A percentile compares a stretch with the other conserved stretches of the same genome.
Evolutionary conservation across 176 grass and related monocot genomes (phyloP).

Genomic region (Leersia perrieri): DNA sequence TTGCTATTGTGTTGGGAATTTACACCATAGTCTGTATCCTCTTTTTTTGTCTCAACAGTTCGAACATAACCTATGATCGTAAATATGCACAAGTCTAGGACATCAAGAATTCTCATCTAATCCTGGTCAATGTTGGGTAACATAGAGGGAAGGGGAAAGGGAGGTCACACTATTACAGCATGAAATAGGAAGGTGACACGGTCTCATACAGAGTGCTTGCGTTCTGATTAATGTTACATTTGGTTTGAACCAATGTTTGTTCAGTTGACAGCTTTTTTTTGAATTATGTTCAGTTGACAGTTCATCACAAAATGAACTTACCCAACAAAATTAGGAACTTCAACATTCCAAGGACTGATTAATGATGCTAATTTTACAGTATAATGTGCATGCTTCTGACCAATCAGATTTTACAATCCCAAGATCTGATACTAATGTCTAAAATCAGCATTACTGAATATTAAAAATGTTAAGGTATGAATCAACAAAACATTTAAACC

Average conservation of each 20-base stretch:
- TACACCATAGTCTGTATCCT: not conserved
- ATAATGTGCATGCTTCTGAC: not conserved
- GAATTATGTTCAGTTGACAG: not conserved
- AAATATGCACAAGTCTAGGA: not conserved
- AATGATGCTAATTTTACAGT: not conserved
- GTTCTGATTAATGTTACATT: constrained; percentile 1
- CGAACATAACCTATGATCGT: not conserved
- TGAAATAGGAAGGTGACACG: not conserved
- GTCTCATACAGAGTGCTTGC: not conserved
- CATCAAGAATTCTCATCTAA: not conserved
- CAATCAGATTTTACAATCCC: not conserved
- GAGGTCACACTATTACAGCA: not conserved
- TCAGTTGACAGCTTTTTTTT: too few relatives aligned
- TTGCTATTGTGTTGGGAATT: not conserved
- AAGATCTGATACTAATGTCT: not conserved
- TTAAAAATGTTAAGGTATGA: not conserved
- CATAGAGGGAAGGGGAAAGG: not conserved
- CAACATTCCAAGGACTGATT: not conserved
- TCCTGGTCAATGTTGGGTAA: not conserved
- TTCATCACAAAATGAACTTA: constrained; percentile 2
- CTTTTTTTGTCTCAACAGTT: not conserved
- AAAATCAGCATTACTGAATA: not conserved
- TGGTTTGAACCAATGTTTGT: not conserved
- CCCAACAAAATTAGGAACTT: not conserved
- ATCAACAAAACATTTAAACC: not conserved